Conservation (phyloP, 768 basidiomycete genomes). For the Boletus pseudo-olivaceus region DNA sequence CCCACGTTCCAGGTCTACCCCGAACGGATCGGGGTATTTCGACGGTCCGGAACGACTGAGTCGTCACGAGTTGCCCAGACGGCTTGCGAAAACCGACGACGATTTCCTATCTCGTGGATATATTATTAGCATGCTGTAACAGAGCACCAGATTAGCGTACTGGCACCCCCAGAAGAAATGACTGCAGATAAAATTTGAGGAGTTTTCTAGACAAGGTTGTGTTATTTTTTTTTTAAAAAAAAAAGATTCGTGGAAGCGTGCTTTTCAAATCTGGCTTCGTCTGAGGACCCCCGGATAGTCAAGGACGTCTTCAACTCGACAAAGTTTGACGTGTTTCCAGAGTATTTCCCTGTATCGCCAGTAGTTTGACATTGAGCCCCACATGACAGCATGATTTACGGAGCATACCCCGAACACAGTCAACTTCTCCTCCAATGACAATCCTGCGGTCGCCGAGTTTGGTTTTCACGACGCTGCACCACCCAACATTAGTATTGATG, state of each 20-base stretch:
- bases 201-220: constrained; percentile 58
- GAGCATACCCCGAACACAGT: constrained; percentile 72
- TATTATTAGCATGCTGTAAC: background rate
- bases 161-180: constrained; percentile 88
- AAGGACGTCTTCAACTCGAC: constrained; percentile 89
- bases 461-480: constrained; percentile 88
- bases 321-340: constrained; percentile 61
- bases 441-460: constrained; percentile 70
- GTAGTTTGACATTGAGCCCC: background rate
- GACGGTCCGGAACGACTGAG: constrained; percentile 74
- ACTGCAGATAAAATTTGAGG: constrained; percentile 91
- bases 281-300: constrained; percentile 57
- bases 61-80: constrained; percentile 59
- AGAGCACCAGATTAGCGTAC: constrained; percentile 37
- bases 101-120: constrained; percentile 53
- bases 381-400: background rate
- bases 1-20: constrained; percentile 73
- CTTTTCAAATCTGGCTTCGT: constrained; percentile 80
- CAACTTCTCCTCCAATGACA: constrained; percentile 87
- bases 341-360: constrained; percentile 50
- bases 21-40: constrained; percentile 76
- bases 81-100: constrained; percentile 85
- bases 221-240: background rate
- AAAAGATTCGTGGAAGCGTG: constrained; percentile 30
- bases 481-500: constrained; percentile 85